Evolutionary conservation across 257 asterid genomes (phyloP).

Genomic region (Thymus mandschuricus): DNA sequence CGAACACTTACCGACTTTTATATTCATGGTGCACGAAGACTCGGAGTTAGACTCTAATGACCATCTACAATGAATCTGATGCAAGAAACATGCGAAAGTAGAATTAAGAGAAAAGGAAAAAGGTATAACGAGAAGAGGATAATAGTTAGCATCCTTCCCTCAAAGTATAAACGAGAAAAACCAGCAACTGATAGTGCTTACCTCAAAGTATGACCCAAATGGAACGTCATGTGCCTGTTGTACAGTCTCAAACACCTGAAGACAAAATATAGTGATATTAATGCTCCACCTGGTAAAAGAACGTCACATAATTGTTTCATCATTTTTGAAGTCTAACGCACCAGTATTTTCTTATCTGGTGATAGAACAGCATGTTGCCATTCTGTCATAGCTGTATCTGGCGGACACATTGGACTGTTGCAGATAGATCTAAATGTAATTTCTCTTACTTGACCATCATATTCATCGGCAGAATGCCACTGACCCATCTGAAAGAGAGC

Average conservation of each 20-base stretch:
- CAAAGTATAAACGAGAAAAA: background rate
- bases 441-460: conserved; percentile 96
- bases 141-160: background rate
- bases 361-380: conserved; percentile 84
- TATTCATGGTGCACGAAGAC: conserved; percentile 70
- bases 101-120: conserved; percentile 13
- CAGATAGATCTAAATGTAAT: conserved; percentile 84
- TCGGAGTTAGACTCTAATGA: conserved; percentile 65
- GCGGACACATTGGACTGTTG: conserved; percentile 99
- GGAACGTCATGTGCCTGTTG: conserved; percentile 99
- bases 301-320: background rate
- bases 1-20: conserved; percentile 84
- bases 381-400: conserved; percentile 98
- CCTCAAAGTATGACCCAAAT: conserved; percentile 98
- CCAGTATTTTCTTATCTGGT: conserved; percentile 70
- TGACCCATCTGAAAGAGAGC: conserved; percentile 74
- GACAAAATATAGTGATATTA: conserved; percentile 20
- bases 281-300: background rate
- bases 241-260: conserved; percentile 93
- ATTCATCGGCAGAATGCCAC: conserved; percentile 94
- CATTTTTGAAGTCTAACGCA: conserved; percentile 30
- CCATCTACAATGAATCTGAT: conserved; percentile 95
- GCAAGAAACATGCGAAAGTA: conserved; percentile 25
- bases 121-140: background rate
- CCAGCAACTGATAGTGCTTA: conserved; percentile 27